A percentile compares a stretch with the other conserved stretches of the same genome.
phyloP scores from a whole-genome alignment of 2,329 filamentous ascomycete genomes.

The Colletotrichum sansevieriae region DNA sequence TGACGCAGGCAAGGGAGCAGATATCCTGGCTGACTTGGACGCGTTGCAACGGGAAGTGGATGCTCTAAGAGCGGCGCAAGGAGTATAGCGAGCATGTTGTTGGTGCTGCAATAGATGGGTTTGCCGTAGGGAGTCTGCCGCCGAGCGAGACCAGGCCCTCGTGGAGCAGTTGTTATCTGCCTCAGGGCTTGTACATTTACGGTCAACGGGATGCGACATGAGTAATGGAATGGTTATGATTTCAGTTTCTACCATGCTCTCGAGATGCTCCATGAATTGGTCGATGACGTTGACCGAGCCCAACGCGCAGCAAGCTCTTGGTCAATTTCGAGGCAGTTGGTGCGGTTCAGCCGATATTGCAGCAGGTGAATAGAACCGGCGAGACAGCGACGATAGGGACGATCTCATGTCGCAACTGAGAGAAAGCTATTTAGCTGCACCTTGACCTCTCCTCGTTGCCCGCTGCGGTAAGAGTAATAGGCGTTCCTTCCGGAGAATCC shows the following conservation, averaged over 20 bases:
- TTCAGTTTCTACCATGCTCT: neutral
- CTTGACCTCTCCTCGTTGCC: too few species aligned
- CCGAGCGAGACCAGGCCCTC: constrained; percentile 4
- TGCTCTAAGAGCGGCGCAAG: constrained; percentile 65
- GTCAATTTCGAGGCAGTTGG: too few species aligned
- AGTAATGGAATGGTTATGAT: constrained; percentile 41
- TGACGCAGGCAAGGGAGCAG: constrained; percentile 54
- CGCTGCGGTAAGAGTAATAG: too few species aligned
- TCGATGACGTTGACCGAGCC: too few species aligned
- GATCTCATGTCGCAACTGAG: too few species aligned
- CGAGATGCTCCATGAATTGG: too few species aligned
- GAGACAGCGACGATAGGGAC: too few species aligned
- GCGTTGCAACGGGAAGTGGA: constrained; percentile 83
- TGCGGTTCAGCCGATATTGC: too few species aligned
- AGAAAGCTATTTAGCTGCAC: too few species aligned
- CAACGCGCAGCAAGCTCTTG: too few species aligned
- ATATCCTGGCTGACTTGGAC: constrained; percentile 80
- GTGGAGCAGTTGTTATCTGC: constrained; percentile 32
- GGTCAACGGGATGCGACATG: constrained; percentile 37
- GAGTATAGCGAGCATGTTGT: constrained; percentile 40
- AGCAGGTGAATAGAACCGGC: too few species aligned
- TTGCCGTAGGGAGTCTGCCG: constrained; percentile 25
- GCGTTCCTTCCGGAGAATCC: too few species aligned
- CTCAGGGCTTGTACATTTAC: constrained; percentile 34
- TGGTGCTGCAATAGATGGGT: constrained; percentile 27